These are phyloP conservation scores for Pythium vanterpoolii DNA, from an alignment of 352 stramenopile species.

Conservation along the genomic window DNA sequence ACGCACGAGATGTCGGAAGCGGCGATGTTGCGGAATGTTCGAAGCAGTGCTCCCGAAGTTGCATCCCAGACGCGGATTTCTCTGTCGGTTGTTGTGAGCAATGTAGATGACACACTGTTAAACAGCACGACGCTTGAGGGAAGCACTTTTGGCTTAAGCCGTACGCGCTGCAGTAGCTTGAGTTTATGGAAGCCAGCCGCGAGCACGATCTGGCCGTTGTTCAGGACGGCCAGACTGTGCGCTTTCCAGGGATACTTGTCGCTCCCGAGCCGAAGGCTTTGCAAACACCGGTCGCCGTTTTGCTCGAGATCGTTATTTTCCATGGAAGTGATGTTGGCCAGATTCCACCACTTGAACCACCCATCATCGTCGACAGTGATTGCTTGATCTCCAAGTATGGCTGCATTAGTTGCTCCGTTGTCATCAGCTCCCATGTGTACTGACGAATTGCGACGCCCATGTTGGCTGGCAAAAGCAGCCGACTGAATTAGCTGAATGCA, in stretches of 20 bases:
- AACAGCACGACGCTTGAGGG: constrained; percentile 64
- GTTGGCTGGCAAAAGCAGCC: constrained; percentile 11
- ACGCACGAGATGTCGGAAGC: constrained; percentile 66
- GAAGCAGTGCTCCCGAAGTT: constrained; percentile 44
- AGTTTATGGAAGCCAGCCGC: constrained; percentile 63
- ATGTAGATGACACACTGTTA: constrained; percentile 61
- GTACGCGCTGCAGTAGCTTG: constrained; percentile 65
- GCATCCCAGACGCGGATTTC: constrained; percentile 75
- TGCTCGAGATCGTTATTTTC: constrained; percentile 59
- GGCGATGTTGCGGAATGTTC: constrained; percentile 52
- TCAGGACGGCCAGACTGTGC: constrained; percentile 56
- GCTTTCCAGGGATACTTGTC: constrained; percentile 70
- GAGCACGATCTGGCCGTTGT: constrained; percentile 59
- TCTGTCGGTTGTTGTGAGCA: constrained; percentile 64
- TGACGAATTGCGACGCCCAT: constrained; percentile 4
- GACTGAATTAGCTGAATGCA: constrained; percentile 66
- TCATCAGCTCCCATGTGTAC: not conserved
- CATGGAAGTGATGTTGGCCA: constrained; percentile 55
- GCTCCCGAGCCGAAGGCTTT: constrained; percentile 67
- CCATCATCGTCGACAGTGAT: constrained; percentile 78
- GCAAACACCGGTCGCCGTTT: constrained; percentile 55
- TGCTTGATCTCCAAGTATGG: constrained; percentile 54
- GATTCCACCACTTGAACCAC: constrained; percentile 84
- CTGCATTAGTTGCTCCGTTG: not conserved
- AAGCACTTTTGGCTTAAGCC: constrained; percentile 54